Conservation (phyloP, 1,284 basidiomycete genomes). For the Ustilago lituana region DNA sequence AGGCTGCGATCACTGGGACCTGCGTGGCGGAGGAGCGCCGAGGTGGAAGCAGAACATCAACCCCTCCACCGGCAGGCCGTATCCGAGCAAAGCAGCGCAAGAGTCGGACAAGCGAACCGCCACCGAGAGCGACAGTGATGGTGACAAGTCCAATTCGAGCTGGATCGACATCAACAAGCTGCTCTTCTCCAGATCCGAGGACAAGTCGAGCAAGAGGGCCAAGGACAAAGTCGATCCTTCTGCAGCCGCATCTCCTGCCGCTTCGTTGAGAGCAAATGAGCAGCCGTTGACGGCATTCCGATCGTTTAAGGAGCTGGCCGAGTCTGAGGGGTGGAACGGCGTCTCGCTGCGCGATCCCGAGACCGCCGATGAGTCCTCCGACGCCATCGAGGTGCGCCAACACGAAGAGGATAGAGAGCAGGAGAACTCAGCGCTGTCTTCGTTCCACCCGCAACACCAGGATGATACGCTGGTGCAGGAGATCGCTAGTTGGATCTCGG, state of each 20-base stretch:
- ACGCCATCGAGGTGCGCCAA: conserved; percentile 1
- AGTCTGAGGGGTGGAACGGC: conserved; percentile 36
- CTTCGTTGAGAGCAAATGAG: neutral
- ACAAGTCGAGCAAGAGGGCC: neutral
- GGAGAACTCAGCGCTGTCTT: conserved; percentile 22
- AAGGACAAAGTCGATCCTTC: neutral
- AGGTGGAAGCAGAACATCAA: conserved; percentile 62
- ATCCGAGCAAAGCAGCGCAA: conserved; percentile 21
- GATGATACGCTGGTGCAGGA: conserved; percentile 54
- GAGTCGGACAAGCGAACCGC: conserved; percentile 17
- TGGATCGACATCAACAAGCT: conserved; percentile 61
- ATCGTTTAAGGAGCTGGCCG: conserved; percentile 27
- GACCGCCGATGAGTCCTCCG: conserved; percentile 7
- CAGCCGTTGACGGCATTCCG: conserved; percentile 15
- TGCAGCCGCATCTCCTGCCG: neutral
- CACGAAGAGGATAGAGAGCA: conserved; percentile 18
- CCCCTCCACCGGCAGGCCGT: conserved; percentile 56
- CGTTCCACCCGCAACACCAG: conserved; percentile 39
- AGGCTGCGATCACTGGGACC: conserved; percentile 94
- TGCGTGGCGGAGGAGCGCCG: conserved; percentile 78
- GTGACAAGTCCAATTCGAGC: conserved; percentile 21
- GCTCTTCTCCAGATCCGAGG: conserved; percentile 43
- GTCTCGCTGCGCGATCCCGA: conserved; percentile 40
- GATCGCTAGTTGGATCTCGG: conserved; percentile 61
- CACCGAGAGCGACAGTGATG: neutral